phyloP scores from a whole-genome alignment of 225 moss, liverwort and hornwort genomes.

The Thuidium tamariscinum region DNA sequence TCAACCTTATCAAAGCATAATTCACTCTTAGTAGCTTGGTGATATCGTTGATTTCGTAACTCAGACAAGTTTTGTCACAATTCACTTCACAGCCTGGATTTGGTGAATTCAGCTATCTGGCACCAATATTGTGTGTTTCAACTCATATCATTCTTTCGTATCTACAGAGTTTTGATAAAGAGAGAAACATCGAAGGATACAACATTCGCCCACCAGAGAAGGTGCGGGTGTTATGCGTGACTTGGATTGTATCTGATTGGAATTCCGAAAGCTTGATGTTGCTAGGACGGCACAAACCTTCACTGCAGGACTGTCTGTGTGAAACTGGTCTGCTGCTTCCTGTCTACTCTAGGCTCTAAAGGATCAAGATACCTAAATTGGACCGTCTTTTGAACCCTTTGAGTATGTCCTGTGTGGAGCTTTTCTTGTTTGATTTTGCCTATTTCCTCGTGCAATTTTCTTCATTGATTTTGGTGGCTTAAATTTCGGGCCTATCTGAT shows the following conservation, averaged over 20 bases:
- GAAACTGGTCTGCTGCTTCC: not conserved
- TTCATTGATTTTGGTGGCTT: not conserved
- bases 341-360: not conserved
- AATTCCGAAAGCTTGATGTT: not conserved
- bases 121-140: not conserved
- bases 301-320: not conserved
- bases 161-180: constrained; percentile 85
- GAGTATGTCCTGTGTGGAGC: not conserved
- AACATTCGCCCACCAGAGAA: constrained; percentile 66
- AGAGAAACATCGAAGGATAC: constrained; percentile 79
- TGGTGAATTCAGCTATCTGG: not conserved
- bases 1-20: not conserved
- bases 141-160: not conserved
- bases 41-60: not conserved
- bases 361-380: too few relatives aligned
- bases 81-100: not conserved
- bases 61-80: not conserved
- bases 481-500: not conserved
- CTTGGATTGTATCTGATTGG: not conserved
- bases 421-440: not conserved
- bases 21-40: not conserved
- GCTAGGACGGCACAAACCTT: not conserved
- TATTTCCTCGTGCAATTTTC: not conserved
- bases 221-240: constrained; percentile 15
- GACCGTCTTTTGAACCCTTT: not conserved